Evolutionary conservation across 306 rosid genomes (phyloP).

Genomic region (Psophocarpus tetragonolobus): DNA sequence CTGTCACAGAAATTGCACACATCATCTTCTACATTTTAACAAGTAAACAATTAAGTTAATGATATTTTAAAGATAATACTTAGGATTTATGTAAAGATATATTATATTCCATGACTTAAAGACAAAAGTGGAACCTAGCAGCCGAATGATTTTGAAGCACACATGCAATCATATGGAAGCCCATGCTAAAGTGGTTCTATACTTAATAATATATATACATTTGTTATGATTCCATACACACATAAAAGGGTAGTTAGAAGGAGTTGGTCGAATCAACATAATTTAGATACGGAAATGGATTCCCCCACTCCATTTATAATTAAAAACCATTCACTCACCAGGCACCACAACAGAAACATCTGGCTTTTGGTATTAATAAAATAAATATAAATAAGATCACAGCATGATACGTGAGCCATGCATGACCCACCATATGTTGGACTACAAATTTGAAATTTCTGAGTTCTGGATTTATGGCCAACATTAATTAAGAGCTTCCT

Average conservation of each 20-base stretch:
- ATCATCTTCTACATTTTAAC: too few species aligned
- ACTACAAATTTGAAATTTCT: neutral
- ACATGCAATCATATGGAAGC: slow-evolving; percentile 12
- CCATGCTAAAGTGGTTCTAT: slow-evolving; percentile 3
- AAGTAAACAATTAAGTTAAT: neutral
- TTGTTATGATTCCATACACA: neutral
- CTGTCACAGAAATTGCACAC: too few species aligned
- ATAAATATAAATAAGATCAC: neutral
- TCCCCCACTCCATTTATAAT: neutral
- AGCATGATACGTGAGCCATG: neutral
- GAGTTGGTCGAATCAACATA: slow-evolving; percentile 10
- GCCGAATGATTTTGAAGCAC: neutral
- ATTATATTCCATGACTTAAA: neutral
- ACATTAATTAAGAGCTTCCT: neutral
- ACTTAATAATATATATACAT: neutral
- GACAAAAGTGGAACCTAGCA: neutral
- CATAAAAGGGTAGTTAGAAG: slow-evolving; percentile 25
- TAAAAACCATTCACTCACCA: neutral
- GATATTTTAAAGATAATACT: neutral
- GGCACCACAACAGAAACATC: neutral
- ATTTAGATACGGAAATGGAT: neutral
- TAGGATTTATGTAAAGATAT: neutral
- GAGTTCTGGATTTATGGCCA: neutral
- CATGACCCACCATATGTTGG: slow-evolving; percentile 19
- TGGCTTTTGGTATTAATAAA: neutral